Conservation (phyloP, 2,329 filamentous ascomycete species). For the Claviceps quebecensis region DNA sequence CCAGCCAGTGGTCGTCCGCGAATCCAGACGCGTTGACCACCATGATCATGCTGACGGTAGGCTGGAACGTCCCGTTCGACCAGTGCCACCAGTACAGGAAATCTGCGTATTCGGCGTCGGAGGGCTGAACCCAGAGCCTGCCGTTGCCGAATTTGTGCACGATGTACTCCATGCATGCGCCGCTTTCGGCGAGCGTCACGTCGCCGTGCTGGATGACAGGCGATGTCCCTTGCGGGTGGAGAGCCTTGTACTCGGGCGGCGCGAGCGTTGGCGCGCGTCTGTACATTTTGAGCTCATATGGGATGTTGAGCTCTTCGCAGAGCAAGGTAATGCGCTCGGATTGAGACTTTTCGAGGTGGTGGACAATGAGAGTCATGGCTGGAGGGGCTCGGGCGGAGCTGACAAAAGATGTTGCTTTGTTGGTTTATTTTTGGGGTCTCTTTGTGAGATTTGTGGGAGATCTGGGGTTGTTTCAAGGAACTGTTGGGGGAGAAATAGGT, state of each 20-base stretch:
- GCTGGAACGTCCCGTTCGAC: conserved; percentile 30
- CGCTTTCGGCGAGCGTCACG: conserved; percentile 43
- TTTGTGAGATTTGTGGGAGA: too few species aligned
- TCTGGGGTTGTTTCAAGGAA: too few species aligned
- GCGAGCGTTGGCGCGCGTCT: conserved; percentile 19
- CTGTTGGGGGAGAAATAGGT: too few species aligned
- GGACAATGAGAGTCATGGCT: conserved; percentile 23
- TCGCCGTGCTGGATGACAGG: conserved; percentile 45
- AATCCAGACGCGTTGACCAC: conserved; percentile 11
- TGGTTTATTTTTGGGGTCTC: background rate
- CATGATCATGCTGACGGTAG: conserved; percentile 24
- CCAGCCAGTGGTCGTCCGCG: conserved; percentile 12
- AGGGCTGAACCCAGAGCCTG: conserved; percentile 29
- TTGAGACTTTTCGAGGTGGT: conserved; percentile 44
- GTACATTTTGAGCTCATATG: conserved; percentile 24
- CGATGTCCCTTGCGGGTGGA: conserved; percentile 39
- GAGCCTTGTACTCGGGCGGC: conserved; percentile 24
- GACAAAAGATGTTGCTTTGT: background rate
- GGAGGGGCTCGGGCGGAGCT: background rate
- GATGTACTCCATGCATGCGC: conserved; percentile 49
- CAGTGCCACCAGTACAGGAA: conserved; percentile 55
- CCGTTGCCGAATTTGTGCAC: conserved; percentile 36
- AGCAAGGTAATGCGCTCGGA: conserved; percentile 52
- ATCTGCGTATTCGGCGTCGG: conserved; percentile 37
- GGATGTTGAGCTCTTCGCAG: conserved; percentile 46